These are phyloP conservation scores for Tylopilus rubrobrunneus DNA, from an alignment of 768 basidiomycete species.

Conservation along the genomic window DNA sequence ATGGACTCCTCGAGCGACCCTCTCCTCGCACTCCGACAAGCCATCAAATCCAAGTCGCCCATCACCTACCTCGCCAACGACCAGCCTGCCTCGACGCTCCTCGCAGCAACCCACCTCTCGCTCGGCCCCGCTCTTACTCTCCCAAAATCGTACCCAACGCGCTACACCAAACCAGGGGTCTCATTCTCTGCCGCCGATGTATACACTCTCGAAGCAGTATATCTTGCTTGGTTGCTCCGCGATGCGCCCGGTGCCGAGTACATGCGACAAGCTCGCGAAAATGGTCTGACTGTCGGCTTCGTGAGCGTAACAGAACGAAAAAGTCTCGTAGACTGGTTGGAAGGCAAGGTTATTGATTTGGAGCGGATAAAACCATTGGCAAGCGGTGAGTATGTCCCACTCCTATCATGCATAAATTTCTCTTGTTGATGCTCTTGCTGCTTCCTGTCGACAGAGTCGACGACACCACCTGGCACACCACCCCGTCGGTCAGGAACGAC, in stretches of 20 bases:
- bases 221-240: conserved; percentile 76
- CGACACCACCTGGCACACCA: conserved; percentile 1
- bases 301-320: conserved; percentile 88
- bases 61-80: conserved; percentile 44
- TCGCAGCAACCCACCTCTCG: conserved; percentile 61
- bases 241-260: conserved; percentile 81
- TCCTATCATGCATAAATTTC: no score
- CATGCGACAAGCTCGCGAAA: conserved; percentile 78
- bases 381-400: no score
- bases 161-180: conserved; percentile 66
- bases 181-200: conserved; percentile 43
- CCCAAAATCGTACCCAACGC: conserved; percentile 73
- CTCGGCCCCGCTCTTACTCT: conserved; percentile 50
- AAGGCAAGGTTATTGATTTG: conserved; percentile 41
- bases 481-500: conserved; percentile 23
- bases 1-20: conserved; percentile 30
- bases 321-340: conserved; percentile 81
- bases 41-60: conserved; percentile 51
- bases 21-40: conserved; percentile 54
- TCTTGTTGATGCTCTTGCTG: no score
- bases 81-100: conserved; percentile 44
- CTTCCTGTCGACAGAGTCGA: conserved; percentile 4
- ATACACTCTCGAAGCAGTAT: conserved; percentile 77
- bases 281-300: conserved; percentile 67
- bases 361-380: conserved; percentile 18